phyloP scores from a whole-genome alignment of 1,284 basidiomycete genomes.

The Violaceomyces palustris region DNA sequence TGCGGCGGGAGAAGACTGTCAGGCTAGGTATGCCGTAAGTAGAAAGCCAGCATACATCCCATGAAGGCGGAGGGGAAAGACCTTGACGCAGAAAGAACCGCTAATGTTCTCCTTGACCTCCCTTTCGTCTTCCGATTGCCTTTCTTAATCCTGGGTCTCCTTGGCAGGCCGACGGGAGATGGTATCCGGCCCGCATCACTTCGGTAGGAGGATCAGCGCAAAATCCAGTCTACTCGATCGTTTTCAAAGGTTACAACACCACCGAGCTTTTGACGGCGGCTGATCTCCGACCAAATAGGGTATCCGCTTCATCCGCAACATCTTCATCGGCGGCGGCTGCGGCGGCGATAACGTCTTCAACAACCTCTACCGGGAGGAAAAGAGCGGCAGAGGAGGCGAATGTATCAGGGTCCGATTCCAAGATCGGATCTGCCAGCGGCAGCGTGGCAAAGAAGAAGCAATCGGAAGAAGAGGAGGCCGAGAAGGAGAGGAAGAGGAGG shows the following conservation, averaged over 20 bases:
- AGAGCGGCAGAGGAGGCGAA: too few species aligned
- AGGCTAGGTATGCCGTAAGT: slow-evolving; percentile 68
- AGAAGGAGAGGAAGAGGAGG: slow-evolving; percentile 85
- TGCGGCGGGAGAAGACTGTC: slow-evolving; percentile 79
- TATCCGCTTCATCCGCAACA: too few species aligned
- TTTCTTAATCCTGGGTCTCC: not conserved
- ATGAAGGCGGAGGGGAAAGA: too few species aligned
- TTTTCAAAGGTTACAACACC: slow-evolving; percentile 90
- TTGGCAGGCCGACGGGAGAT: slow-evolving; percentile 25
- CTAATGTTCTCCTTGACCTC: too few species aligned
- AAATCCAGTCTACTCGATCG: slow-evolving; percentile 81
- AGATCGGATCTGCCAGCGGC: too few species aligned
- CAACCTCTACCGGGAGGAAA: too few species aligned
- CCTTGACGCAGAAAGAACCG: too few species aligned
- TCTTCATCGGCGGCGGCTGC: not conserved
- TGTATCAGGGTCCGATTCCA: too few species aligned
- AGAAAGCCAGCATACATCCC: too few species aligned
- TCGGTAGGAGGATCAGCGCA: slow-evolving; percentile 78
- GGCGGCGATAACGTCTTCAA: not conserved
- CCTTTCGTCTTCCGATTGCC: not conserved
- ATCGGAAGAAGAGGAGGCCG: slow-evolving; percentile 63
- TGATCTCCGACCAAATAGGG: slow-evolving; percentile 70
- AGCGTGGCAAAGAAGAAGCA: slow-evolving; percentile 2
- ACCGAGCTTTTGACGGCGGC: slow-evolving; percentile 78
- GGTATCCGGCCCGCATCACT: slow-evolving; percentile 37